A percentile compares a stretch with the other conserved stretches of the same genome.
These are phyloP conservation scores for Angomonas ambiguus DNA, from an alignment of 208 protist species.

Conservation along the genomic window DNA sequence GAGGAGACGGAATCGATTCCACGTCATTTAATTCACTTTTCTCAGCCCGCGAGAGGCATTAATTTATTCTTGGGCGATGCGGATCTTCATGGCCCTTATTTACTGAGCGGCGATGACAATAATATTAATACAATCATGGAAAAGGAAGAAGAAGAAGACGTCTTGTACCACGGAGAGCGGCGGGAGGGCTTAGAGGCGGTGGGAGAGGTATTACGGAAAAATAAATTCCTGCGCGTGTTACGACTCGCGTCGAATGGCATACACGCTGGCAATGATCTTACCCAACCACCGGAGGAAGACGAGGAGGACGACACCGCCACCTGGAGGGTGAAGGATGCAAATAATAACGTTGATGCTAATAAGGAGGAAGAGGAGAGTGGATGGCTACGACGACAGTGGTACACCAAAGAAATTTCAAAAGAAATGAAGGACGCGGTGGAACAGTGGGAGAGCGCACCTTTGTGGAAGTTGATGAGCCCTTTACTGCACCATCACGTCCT, in stretches of 20 bases:
- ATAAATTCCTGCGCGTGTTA: constrained; percentile 85
- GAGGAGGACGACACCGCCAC: constrained; percentile 40
- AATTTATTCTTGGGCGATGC: neutral
- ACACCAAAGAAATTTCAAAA: too few species aligned
- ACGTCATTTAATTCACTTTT: too few species aligned
- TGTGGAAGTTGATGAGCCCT: constrained; percentile 71
- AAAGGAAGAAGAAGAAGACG: neutral
- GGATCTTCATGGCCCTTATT: neutral
- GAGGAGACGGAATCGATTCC: neutral
- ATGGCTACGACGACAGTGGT: too few species aligned
- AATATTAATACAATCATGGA: too few species aligned
- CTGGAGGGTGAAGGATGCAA: constrained; percentile 20
- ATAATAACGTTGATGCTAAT: constrained; percentile 14
- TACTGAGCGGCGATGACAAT: neutral
- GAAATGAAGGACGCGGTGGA: constrained; percentile 26
- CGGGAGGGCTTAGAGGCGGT: constrained; percentile 75
- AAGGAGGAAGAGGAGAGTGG: constrained; percentile 31
- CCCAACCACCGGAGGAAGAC: constrained; percentile 26
- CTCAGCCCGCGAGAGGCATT: too few species aligned
- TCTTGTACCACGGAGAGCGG: constrained; percentile 73
- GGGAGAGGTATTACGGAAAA: constrained; percentile 85
- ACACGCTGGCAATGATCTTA: constrained; percentile 71
- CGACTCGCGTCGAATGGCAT: constrained; percentile 71
- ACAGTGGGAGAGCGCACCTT: constrained; percentile 62
- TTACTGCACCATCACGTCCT: constrained; percentile 61